A percentile compares a stretch with the other conserved stretches of the same genome.
These are phyloP conservation scores for Fraxinus dipetala DNA, from an alignment of 305 asterid species.

Conservation along the genomic window DNA sequence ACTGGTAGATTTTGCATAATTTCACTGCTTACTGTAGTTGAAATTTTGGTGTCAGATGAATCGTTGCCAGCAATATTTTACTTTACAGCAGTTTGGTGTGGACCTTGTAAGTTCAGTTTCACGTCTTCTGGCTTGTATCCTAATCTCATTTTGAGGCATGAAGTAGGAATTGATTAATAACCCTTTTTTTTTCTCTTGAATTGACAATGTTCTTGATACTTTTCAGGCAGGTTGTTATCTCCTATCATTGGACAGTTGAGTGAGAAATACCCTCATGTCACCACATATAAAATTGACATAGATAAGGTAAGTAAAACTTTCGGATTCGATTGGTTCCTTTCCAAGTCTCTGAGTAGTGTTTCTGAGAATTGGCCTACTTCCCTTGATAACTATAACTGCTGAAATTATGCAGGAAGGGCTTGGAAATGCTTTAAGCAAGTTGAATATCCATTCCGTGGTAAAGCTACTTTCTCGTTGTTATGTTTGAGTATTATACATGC, in stretches of 20 bases:
- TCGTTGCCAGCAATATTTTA: slow-evolving; percentile 84
- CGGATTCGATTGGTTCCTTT: slow-evolving; percentile 8
- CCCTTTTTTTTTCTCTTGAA: background rate
- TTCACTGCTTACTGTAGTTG: slow-evolving; percentile 16
- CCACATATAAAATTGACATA: slow-evolving; percentile 80
- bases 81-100: slow-evolving; percentile 96
- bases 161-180: slow-evolving; percentile 1
- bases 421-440: slow-evolving; percentile 54
- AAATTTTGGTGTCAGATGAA: slow-evolving; percentile 57
- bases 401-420: slow-evolving; percentile 66
- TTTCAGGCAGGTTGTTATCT: slow-evolving; percentile 70
- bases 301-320: slow-evolving; percentile 54
- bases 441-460: slow-evolving; percentile 72
- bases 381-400: slow-evolving; percentile 17
- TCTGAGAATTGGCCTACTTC: background rate
- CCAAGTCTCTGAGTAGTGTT: background rate
- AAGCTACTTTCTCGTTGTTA: background rate
- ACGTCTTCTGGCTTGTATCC: background rate
- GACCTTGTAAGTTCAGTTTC: slow-evolving; percentile 69
- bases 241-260: slow-evolving; percentile 75
- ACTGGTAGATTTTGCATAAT: slow-evolving; percentile 6
- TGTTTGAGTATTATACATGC: background rate
- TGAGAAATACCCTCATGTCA: slow-evolving; percentile 84
- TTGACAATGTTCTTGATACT: background rate
- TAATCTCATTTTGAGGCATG: background rate